Evolutionary conservation across 257 asterid species (phyloP).

Genomic region (Solanum medicagineum): DNA sequence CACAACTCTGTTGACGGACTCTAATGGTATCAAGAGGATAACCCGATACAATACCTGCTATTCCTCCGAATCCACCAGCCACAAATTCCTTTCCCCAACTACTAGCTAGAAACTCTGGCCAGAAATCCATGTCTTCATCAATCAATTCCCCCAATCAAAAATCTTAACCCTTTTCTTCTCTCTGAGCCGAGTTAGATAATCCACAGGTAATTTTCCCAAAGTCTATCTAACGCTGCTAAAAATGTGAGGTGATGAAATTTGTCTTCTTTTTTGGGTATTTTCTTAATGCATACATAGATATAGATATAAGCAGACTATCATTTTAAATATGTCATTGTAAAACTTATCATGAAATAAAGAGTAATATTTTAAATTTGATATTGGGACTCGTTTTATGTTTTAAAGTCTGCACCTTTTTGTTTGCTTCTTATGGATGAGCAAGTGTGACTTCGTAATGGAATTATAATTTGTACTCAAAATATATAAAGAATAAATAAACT

Average conservation of each 20-base stretch:
- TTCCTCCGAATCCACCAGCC: conserved; percentile 80
- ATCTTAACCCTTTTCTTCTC: not conserved
- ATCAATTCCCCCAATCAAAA: not conserved
- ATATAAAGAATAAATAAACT: too few species aligned
- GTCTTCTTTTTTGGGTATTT: not conserved
- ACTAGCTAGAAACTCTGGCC: conserved; percentile 75
- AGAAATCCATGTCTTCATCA: conserved; percentile 45
- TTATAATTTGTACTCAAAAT: too few species aligned
- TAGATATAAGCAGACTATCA: not conserved
- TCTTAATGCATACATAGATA: not conserved
- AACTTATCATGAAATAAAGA: not conserved
- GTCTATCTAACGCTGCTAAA: not conserved
- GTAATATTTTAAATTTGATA: not conserved
- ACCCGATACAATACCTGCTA: conserved; percentile 61
- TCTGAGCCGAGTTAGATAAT: not conserved
- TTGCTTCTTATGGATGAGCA: not conserved
- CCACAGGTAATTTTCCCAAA: not conserved
- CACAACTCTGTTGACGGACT: conserved; percentile 53
- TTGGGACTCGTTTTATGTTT: not conserved
- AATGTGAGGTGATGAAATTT: not conserved
- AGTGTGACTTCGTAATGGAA: not conserved
- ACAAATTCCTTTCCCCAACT: conserved; percentile 78
- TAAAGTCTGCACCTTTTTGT: not conserved
- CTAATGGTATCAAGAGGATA: conserved; percentile 78
- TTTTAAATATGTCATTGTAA: too few species aligned